phyloP scores from a whole-genome alignment of 2,329 filamentous ascomycete genomes.

The Thyridium curvatum region DNA sequence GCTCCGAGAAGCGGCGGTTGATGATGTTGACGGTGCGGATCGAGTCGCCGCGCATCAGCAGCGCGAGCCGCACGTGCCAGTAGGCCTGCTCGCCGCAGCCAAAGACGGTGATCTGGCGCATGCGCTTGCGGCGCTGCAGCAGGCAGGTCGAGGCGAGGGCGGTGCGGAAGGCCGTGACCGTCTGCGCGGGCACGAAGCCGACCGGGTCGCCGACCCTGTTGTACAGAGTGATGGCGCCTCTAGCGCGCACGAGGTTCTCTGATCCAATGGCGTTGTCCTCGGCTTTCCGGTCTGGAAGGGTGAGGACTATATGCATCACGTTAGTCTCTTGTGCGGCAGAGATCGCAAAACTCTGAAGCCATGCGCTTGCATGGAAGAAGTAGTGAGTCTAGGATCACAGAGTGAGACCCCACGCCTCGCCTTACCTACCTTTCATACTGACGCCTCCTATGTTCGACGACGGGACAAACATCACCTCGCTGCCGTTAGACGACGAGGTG shows the following conservation, averaged over 20 bases:
- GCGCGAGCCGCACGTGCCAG: slow-evolving; percentile 84
- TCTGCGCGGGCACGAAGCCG: slow-evolving; percentile 66
- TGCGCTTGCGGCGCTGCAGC: slow-evolving; percentile 56
- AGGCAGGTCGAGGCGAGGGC: slow-evolving; percentile 66
- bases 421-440: slow-evolving; percentile 65
- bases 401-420: slow-evolving; percentile 6
- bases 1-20: slow-evolving; percentile 63
- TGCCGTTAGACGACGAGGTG: slow-evolving; percentile 38
- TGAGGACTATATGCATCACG: not conserved
- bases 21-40: slow-evolving; percentile 79
- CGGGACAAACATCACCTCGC: slow-evolving; percentile 69
- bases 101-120: slow-evolving; percentile 77
- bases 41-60: slow-evolving; percentile 64
- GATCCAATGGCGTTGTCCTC: slow-evolving; percentile 1
- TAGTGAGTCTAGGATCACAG: no score
- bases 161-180: slow-evolving; percentile 76
- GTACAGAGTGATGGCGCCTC: slow-evolving; percentile 66
- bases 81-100: slow-evolving; percentile 87
- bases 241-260: slow-evolving; percentile 34
- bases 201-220: slow-evolving; percentile 52
- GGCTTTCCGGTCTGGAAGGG: not conserved
- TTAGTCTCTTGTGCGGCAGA: no score
- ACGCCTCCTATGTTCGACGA: slow-evolving; percentile 57
- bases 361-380: slow-evolving; percentile 3
- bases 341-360: no score